Conservation (phyloP, 805 yeast genomes). For the Nakazawaea peltata region DNA sequence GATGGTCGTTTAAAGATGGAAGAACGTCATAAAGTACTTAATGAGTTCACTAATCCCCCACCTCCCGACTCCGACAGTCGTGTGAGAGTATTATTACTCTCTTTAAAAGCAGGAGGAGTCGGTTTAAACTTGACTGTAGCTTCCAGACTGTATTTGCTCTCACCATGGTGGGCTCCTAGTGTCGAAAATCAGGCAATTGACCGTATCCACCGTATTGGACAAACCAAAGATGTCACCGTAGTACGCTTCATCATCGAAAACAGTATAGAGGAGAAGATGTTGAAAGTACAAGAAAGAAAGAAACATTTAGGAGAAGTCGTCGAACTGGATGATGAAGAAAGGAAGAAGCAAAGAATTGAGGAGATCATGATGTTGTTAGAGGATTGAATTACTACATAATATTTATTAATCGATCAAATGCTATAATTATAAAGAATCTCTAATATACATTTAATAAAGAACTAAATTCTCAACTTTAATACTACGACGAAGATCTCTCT, state of each 20-base stretch:
- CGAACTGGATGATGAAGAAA: constrained; percentile 67
- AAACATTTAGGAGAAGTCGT: constrained; percentile 74
- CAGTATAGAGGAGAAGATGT: constrained; percentile 83
- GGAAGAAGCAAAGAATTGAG: constrained; percentile 60
- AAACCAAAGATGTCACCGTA: constrained; percentile 61
- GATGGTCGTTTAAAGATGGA: constrained; percentile 73
- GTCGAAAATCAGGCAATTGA: constrained; percentile 89
- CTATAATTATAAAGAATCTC: too few species aligned
- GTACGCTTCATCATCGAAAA: constrained; percentile 73
- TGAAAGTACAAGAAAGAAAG: constrained; percentile 79
- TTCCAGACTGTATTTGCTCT: constrained; percentile 81
- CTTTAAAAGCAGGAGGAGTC: constrained; percentile 91
- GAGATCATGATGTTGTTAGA: constrained; percentile 65
- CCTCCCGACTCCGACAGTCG: constrained; percentile 3
- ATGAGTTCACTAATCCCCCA: constrained; percentile 37
- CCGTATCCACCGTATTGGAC: constrained; percentile 88
- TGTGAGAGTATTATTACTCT: constrained; percentile 50
- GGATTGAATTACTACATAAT: constrained; percentile 18
- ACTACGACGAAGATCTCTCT: constrained; percentile 11
- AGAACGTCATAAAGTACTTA: constrained; percentile 55
- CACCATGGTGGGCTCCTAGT: constrained; percentile 97
- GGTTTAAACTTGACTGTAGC: constrained; percentile 86
- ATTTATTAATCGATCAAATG: too few species aligned
- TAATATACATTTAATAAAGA: constrained; percentile 17
- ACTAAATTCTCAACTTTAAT: constrained; percentile 17